A percentile compares a stretch with the other conserved stretches of the same genome.
Evolutionary conservation across 768 basidiomycete species (phyloP).

Genomic region (Auricularia sp.): DNA sequence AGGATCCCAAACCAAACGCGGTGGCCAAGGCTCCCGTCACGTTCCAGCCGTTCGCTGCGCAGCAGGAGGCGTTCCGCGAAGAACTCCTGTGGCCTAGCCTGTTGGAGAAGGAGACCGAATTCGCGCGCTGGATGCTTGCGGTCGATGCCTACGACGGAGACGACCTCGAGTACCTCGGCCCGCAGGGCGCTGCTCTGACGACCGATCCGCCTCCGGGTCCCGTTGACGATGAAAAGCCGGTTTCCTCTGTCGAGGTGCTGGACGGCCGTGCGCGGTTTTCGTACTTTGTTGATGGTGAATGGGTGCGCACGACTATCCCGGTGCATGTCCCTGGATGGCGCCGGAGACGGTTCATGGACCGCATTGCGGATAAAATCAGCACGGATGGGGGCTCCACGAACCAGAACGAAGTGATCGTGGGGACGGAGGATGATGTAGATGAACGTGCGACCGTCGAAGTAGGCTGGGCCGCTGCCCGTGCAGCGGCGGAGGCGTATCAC

Average conservation of each 20-base stretch:
- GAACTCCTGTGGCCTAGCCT: constrained; percentile 77
- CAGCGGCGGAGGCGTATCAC: too few relatives aligned
- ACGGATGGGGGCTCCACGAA: too few relatives aligned
- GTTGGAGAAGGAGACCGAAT: constrained; percentile 77
- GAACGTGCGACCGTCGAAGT: too few relatives aligned
- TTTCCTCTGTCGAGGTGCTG: neutral
- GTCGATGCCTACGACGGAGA: constrained; percentile 67
- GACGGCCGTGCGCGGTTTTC: neutral
- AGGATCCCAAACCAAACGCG: constrained; percentile 1
- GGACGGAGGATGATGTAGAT: too few relatives aligned
- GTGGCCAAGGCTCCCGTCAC: neutral
- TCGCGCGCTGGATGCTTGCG: constrained; percentile 74
- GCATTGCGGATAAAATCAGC: neutral
- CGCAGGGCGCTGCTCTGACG: constrained; percentile 35
- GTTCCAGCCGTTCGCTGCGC: constrained; percentile 52
- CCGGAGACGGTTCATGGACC: neutral
- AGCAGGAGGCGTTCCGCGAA: constrained; percentile 79
- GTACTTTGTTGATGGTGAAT: neutral
- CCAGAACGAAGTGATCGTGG: too few relatives aligned
- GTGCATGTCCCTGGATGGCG: neutral
- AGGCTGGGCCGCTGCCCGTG: too few relatives aligned
- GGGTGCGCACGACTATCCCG: neutral
- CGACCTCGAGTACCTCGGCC: constrained; percentile 71
- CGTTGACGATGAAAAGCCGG: neutral
- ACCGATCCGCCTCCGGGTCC: neutral